Evolutionary conservation across 768 basidiomycete genomes (phyloP), one percentile per base, ranked within the genome.

Genomic region (Phaffia australis): DNA sequence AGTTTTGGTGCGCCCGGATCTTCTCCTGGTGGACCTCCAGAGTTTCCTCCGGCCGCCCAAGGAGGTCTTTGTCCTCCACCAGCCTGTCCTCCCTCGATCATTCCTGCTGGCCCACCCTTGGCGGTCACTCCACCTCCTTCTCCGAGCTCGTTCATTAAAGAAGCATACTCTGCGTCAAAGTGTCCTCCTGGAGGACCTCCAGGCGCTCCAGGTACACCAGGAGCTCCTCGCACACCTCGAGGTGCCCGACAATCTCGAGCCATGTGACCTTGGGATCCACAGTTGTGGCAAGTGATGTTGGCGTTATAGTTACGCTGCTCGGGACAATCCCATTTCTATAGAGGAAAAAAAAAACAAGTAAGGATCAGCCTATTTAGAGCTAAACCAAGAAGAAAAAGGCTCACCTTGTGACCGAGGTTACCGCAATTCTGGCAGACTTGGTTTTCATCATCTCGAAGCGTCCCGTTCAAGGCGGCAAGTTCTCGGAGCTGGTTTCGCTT

Each of bases 401-500:
- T 30, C 29, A 68, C 66, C 61, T 69, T 69, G 67, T 69, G 67
- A 21, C 67, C 67, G 29, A 64, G 56, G 47, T 76, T 74, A 56
- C 76, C 76, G 72, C 76, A 77, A 65, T 75, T 78, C 79, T 98
- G 93, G 79, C 95, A 99, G 69, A 97, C 85, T 78, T 99, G 95
- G 75, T 98, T 98, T 80, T 99, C 95, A 76, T 99, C 95, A 74
- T 99, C 95, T 72, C 95, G 92, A 64, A 99, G 85, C 55, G 95
- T 99, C 79, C 95, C 95, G 75, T 99, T 99, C 65, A 99, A 80
- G 23, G 92, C 92, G 21, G 95, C 95, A 56, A 99, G 83, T 76
- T 99, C 95, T 72, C 95, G 89, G 55, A 99, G 85, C 78, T 99
- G 95, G 74, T 94, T 97, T 62, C 94, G 88, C 77, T 99, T 99